Conservation (phyloP, 768 basidiomycete species). For the Udeniomyces megalosporus region DNA sequence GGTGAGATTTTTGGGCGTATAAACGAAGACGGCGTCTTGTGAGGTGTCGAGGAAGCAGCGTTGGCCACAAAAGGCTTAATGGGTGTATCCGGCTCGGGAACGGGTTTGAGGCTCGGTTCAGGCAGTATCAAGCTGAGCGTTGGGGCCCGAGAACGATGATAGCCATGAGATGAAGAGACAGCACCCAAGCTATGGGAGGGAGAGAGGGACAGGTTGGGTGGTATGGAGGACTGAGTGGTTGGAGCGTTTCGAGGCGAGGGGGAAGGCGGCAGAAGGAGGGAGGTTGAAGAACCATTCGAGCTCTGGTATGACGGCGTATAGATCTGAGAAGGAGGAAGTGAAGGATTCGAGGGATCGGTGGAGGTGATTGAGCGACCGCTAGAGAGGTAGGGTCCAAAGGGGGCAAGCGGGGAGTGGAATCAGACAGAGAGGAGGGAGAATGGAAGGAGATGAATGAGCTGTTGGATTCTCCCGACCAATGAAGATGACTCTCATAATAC, state of each 20-base stretch:
- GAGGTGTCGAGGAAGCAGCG: neutral
- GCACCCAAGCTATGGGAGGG: neutral
- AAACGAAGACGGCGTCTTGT: neutral
- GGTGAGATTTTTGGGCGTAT: neutral
- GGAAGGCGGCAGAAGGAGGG: neutral
- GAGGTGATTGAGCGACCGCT: slow-evolving; percentile 11
- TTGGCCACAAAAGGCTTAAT: neutral
- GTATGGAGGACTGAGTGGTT: neutral
- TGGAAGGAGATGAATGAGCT: neutral
- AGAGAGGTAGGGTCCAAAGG: neutral
- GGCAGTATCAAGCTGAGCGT: slow-evolving; percentile 1
- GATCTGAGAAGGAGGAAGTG: neutral
- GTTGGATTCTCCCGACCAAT: too few species aligned
- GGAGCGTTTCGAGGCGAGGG: neutral
- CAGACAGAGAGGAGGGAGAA: neutral
- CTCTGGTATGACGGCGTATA: neutral
- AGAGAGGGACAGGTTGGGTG: neutral
- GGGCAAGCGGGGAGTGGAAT: neutral
- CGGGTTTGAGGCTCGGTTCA: neutral
- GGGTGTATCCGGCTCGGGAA: slow-evolving; percentile 14
- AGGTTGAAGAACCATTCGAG: neutral
- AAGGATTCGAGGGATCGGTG: neutral
- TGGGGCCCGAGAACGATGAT: neutral
- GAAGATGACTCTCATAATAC: too few species aligned
- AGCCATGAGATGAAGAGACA: neutral